Evolutionary conservation across 345 rosid genomes (phyloP), one percentile per base, ranked within the genome.

Genomic region (Acer negundo): DNA sequence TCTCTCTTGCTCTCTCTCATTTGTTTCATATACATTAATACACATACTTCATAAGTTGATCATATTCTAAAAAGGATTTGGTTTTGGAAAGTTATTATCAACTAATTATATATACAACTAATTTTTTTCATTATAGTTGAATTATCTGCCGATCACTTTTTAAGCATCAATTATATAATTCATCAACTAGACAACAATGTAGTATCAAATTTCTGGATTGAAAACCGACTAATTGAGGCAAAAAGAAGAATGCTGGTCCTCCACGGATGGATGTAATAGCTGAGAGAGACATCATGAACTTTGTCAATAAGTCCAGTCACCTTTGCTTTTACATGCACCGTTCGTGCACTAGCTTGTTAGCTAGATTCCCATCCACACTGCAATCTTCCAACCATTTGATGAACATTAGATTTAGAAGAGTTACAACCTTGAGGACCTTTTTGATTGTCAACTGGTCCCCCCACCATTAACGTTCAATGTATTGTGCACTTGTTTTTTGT

Each of bases 291-390:
- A 58, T 66, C 70, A 49, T 75, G 77, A 70, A 66, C 61, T 44
- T 23, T 46, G 62, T 28, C 64, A 78, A 65, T 10, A 67, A 0
- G 73, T 56, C 67, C 59, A 44, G 31, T 42, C 69, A 62, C 62
- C 53, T 69, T 35, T 35, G 38, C 38, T 35, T 69, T 62, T 53
- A 46, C 24, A 67, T 26, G 72, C 66, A 38, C 42, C 19, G 16
- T 7, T 51, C 55, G 22, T 44, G 68, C 75, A 35, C 49, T 12
- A n/a, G 10, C 70, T 68, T 35, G 70, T 70, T 75, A 64, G 40
- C 75, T 80, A 73, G 73, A 79, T 56, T 70, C 62, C 85, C 62
- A 61, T 38, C 74, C 47, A 35, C 20, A 7, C 23, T 10, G 56
- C 47, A 5, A 59, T 8, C 49, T 26, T 55, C n/a, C 49, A 9